Conservation (phyloP, 331 rosid genomes). For the Quercus phellos region DNA sequence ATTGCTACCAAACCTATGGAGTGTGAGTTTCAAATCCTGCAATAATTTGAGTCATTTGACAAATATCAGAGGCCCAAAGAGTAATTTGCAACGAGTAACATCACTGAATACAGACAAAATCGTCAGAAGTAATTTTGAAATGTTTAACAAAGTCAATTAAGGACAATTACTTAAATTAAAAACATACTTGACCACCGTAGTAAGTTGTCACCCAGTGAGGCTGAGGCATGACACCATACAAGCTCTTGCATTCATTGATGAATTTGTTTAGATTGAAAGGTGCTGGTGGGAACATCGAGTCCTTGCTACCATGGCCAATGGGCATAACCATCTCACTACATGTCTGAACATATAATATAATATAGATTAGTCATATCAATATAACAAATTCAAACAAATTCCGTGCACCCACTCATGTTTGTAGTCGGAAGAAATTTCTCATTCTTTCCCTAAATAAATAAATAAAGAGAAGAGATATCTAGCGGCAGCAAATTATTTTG, state of each 20-base stretch:
- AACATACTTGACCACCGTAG: constrained; percentile 69
- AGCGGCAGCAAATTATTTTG: no score
- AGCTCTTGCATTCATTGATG: constrained; percentile 30
- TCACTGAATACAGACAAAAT: neutral
- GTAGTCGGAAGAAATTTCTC: no score
- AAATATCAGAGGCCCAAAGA: neutral
- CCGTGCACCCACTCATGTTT: no score
- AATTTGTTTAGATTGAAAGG: constrained; percentile 30
- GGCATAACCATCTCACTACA: constrained; percentile 69
- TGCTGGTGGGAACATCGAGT: constrained; percentile 51
- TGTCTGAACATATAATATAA: constrained; percentile 10
- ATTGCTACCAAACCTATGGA: constrained; percentile 52
- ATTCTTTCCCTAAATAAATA: no score
- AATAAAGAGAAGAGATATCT: no score
- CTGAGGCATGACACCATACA: constrained; percentile 59
- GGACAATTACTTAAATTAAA: neutral
- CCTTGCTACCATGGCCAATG: constrained; percentile 37
- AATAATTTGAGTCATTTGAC: neutral
- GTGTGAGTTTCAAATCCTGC: constrained; percentile 18
- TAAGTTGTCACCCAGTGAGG: constrained; percentile 84
- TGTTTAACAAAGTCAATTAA: neutral
- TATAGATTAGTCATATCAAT: neutral
- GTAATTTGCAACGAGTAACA: neutral
- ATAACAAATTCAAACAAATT: no score
- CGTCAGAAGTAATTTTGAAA: neutral